These are phyloP conservation scores for Diaporthe aspalathi DNA, from an alignment of 2,329 filamentous ascomycete genomes.

Conservation along the genomic window DNA sequence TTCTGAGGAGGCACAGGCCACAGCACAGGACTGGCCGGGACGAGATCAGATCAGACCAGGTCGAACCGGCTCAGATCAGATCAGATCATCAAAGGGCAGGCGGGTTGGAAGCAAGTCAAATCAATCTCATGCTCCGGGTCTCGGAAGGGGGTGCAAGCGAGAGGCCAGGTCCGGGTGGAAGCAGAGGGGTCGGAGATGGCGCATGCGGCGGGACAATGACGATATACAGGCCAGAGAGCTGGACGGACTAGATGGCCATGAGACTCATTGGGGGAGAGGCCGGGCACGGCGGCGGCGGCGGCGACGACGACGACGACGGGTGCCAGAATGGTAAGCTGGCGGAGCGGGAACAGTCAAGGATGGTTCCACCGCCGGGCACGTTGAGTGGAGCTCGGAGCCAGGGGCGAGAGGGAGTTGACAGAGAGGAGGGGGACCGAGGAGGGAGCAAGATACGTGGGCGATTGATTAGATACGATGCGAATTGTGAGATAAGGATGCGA, in stretches of 20 bases:
- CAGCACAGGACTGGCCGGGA: neutral
- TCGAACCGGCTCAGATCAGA: neutral
- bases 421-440: neutral
- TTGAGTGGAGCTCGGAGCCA: neutral
- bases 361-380: conserved; percentile 13
- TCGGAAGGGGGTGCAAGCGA: no score
- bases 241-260: conserved; percentile 22
- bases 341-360: neutral
- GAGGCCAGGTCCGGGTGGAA: no score
- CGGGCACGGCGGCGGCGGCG: neutral
- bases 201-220: no score
- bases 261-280: conserved; percentile 17
- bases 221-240: conserved; percentile 4
- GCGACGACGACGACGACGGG: neutral
- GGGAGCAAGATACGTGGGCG: conserved; percentile 9
- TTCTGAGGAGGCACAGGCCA: neutral
- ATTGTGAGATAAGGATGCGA: neutral
- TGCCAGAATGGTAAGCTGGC: neutral
- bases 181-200: no score
- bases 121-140: conserved; percentile 3
- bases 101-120: neutral
- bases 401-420: neutral
- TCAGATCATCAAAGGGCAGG: neutral
- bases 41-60: neutral
- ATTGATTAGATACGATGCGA: conserved; percentile 2